Evolutionary conservation across 208 protist species (phyloP), one percentile per base, ranked within the genome.

Genomic region (Tritrichomonas foetus): DNA sequence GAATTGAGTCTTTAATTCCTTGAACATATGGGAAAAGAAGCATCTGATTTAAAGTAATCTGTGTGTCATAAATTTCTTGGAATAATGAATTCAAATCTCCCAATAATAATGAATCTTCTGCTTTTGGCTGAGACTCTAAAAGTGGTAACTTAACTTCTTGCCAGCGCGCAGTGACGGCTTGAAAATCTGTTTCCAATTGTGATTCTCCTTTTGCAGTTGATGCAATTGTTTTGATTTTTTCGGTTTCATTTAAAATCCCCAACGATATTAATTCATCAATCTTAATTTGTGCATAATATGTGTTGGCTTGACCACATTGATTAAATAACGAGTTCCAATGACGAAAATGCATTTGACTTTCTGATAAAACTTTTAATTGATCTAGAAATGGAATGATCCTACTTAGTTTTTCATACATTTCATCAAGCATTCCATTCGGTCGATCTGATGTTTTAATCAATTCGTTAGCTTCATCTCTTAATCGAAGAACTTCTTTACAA

Each of bases 221-320:
- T 33, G 78, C 57, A 2, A 89, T 89, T 39, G 53, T n/a, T 89
- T 33, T n/a, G 57, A 89, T 47, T 57, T 57, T 53, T 33, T 89
- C 78, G 11, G 8, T 57, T 53, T 57, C 47, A 13, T 89, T 30
- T n/a, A 89, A 50, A 57, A 89, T 57, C 33, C 78, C 78, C 1
- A 89, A 30, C 2, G 78, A 89, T 27, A 89, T 57, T 3, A 89
- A 30, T 89, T 89, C 78, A 9, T 53, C 41, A 20, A 89, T 89
- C 57, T 47, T 89, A 53, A 89, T 89, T 47, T 89, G 78, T 16
- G 44, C 27, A 33, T 53, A 50, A 89, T 89, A 89, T 39, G 14
- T 47, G 25, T 89, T 89, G 33, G 78, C 27, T 16, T 89, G 78
- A 33, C 78, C 78, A 39, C 78, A 89, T n/a, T 89, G n/a, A 41